Evolutionary conservation across 2,329 filamentous ascomycete species (phyloP).

Genomic region (Neopestalotiopsis rosae): DNA sequence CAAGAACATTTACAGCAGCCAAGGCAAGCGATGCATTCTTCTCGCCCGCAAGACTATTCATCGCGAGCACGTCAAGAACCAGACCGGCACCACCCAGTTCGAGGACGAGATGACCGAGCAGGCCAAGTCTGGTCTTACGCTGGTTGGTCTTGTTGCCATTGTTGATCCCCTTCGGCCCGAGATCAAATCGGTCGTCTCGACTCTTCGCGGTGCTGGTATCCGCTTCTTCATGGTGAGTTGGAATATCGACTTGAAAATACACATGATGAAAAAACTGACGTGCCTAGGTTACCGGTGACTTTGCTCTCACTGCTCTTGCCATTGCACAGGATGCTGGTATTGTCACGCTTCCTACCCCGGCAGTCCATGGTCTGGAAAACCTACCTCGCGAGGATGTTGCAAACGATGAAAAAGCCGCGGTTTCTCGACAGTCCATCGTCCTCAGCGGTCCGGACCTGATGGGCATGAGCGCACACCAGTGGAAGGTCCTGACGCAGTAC

Average conservation of each 20-base stretch:
- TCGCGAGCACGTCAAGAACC: constrained; percentile 41
- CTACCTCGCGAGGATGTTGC: constrained; percentile 45
- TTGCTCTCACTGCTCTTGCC: constrained; percentile 74
- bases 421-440: constrained; percentile 57
- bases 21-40: constrained; percentile 71
- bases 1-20: constrained; percentile 72
- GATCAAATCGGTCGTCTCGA: constrained; percentile 70
- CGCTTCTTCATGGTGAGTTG: constrained; percentile 73
- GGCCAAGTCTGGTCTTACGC: constrained; percentile 67
- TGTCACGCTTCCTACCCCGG: constrained; percentile 55
- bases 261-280: constrained; percentile 15
- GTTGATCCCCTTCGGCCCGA: constrained; percentile 80
- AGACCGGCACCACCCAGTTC: constrained; percentile 52
- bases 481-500: constrained; percentile 69
- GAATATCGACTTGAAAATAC: too few relatives aligned
- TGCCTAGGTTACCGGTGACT: constrained; percentile 72
- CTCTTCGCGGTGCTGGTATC: constrained; percentile 71
- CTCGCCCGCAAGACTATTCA: constrained; percentile 65
- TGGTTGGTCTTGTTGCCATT: constrained; percentile 78
- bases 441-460: constrained; percentile 71
- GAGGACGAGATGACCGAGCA: constrained; percentile 62
- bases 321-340: constrained; percentile 78
- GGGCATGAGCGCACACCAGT: constrained; percentile 69
- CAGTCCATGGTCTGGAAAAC: constrained; percentile 59
- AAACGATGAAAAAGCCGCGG: constrained; percentile 27